Evolutionary conservation across 768 basidiomycete genomes (phyloP).

Genomic region (Tylopilus sp.): DNA sequence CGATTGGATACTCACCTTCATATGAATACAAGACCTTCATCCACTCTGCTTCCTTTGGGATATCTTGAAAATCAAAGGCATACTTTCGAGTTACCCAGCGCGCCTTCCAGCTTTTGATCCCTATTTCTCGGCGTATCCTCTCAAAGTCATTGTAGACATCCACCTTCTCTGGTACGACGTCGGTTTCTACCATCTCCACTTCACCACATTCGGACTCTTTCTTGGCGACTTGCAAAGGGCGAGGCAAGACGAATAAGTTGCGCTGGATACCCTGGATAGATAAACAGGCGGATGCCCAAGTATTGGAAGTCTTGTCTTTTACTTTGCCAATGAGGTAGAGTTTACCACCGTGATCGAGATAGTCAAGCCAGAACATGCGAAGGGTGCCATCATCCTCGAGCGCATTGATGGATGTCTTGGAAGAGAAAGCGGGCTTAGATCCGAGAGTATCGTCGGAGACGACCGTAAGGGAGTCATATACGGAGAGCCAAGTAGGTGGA

Average conservation of each 20-base stretch:
- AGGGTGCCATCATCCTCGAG: slow-evolving; percentile 83
- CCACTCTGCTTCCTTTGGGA: slow-evolving; percentile 85
- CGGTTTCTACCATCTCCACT: slow-evolving; percentile 56
- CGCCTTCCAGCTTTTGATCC: slow-evolving; percentile 72
- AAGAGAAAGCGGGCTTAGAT: slow-evolving; percentile 34
- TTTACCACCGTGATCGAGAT: slow-evolving; percentile 80
- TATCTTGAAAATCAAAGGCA: slow-evolving; percentile 75
- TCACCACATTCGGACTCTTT: slow-evolving; percentile 30
- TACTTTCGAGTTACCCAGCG: slow-evolving; percentile 90
- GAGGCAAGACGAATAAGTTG: slow-evolving; percentile 86
- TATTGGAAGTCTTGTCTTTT: slow-evolving; percentile 61
- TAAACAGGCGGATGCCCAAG: slow-evolving; percentile 84
- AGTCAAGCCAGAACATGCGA: slow-evolving; percentile 95
- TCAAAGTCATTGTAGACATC: slow-evolving; percentile 88
- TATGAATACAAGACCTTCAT: slow-evolving; percentile 93
- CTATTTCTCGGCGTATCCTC: slow-evolving; percentile 62
- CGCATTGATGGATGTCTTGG: slow-evolving; percentile 46
- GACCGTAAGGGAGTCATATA: slow-evolving; percentile 70
- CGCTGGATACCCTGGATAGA: slow-evolving; percentile 83
- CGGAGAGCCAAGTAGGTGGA: slow-evolving; percentile 65
- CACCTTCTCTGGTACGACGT: slow-evolving; percentile 61
- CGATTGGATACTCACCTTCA: slow-evolving; percentile 51
- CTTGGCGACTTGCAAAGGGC: slow-evolving; percentile 53
- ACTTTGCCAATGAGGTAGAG: slow-evolving; percentile 92
- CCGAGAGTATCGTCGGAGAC: slow-evolving; percentile 60